These are phyloP conservation scores for Colletotrichum sp. DNA, from an alignment of 2,329 filamentous ascomycete species.

Conservation along the genomic window DNA sequence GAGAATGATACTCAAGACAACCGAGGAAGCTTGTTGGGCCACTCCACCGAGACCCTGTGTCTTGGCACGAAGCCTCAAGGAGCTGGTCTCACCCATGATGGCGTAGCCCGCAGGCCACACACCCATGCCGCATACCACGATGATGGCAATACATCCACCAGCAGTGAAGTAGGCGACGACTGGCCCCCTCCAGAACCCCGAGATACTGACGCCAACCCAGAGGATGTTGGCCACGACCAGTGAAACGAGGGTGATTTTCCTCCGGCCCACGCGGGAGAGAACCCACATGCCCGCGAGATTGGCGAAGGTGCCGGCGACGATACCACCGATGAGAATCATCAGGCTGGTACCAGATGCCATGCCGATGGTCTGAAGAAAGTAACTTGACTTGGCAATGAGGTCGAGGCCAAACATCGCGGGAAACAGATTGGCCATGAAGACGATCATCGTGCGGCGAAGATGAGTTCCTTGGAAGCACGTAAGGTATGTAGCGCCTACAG, in stretches of 20 bases:
- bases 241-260: slow-evolving; percentile 39
- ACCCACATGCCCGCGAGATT: slow-evolving; percentile 50
- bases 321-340: slow-evolving; percentile 48
- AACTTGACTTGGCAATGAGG: slow-evolving; percentile 45
- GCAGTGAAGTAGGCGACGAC: slow-evolving; percentile 42
- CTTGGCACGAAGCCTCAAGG: slow-evolving; percentile 46
- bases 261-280: slow-evolving; percentile 41
- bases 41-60: slow-evolving; percentile 48
- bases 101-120: slow-evolving; percentile 47
- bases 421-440: slow-evolving; percentile 43
- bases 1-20: slow-evolving; percentile 45
- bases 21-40: slow-evolving; percentile 37
- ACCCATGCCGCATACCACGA: slow-evolving; percentile 43
- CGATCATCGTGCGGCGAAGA: slow-evolving; percentile 43
- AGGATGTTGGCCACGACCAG: slow-evolving; percentile 35
- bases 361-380: slow-evolving; percentile 39
- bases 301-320: slow-evolving; percentile 45
- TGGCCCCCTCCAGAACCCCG: slow-evolving; percentile 43
- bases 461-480: slow-evolving; percentile 50
- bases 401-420: slow-evolving; percentile 49
- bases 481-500: slow-evolving; percentile 36
- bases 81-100: slow-evolving; percentile 45
- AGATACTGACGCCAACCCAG: slow-evolving; percentile 50
- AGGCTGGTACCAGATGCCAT: slow-evolving; percentile 34
- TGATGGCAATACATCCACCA: slow-evolving; percentile 47